These are phyloP conservation scores for Zychaea mexicana DNA, from an alignment of 371 early-diverging fungal genomes.

Conservation along the genomic window DNA sequence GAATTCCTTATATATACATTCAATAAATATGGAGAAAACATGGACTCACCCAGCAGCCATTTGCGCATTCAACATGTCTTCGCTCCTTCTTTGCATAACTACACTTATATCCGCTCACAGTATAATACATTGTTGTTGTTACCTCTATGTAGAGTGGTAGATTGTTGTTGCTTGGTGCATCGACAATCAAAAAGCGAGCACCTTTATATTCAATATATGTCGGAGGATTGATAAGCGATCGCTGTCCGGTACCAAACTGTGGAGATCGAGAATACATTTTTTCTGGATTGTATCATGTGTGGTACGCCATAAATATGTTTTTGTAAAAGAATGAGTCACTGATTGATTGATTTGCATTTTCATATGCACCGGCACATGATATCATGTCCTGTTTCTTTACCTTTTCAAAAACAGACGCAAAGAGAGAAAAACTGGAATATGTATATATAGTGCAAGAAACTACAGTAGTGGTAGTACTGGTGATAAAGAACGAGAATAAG, in stretches of 20 bases:
- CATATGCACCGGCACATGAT: background rate
- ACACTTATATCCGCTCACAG: background rate
- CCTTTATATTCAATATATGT: slow-evolving; percentile 49
- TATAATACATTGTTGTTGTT: background rate
- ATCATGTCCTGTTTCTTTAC: too few relatives aligned
- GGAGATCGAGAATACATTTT: slow-evolving; percentile 21
- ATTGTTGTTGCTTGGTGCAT: slow-evolving; percentile 54
- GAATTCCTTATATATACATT: slow-evolving; percentile 29
- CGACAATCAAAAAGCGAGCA: slow-evolving; percentile 51
- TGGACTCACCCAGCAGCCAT: too few relatives aligned
- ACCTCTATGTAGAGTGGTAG: slow-evolving; percentile 49
- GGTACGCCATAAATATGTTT: too few relatives aligned
- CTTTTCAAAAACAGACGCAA: background rate
- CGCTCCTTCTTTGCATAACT: background rate
- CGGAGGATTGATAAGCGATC: slow-evolving; percentile 52
- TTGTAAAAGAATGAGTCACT: too few relatives aligned
- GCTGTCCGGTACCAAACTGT: slow-evolving; percentile 7
- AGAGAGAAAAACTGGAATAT: background rate
- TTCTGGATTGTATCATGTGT: too few relatives aligned
- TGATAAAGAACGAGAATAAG: too few relatives aligned
- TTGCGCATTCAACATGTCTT: too few relatives aligned
- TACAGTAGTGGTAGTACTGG: too few relatives aligned
- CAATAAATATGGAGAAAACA: background rate
- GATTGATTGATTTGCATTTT: background rate
- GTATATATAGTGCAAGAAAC: background rate